Evolutionary conservation across 805 yeast species (phyloP).

Genomic region (Lachancea waltii): DNA sequence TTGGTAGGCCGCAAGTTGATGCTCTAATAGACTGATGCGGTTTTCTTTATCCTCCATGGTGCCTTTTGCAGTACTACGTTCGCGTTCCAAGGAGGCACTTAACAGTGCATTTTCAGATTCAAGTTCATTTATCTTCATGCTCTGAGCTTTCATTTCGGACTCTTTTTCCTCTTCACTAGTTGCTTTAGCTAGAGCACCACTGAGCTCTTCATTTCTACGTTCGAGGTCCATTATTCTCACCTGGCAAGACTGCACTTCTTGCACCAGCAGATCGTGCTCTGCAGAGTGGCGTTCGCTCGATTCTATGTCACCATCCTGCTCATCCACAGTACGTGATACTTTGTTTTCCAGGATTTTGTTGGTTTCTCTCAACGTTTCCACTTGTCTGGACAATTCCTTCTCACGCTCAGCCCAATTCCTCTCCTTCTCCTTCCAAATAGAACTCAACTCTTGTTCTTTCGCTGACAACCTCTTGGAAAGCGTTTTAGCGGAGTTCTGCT

Average conservation of each 20-base stretch:
- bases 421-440: conserved; percentile 66
- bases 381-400: conserved; percentile 42
- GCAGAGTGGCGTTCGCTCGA: conserved; percentile 35
- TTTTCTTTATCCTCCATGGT: conserved; percentile 22
- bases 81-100: conserved; percentile 29
- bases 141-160: conserved; percentile 35
- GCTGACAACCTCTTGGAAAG: conserved; percentile 51
- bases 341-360: conserved; percentile 64
- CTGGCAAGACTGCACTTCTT: conserved; percentile 70
- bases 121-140: conserved; percentile 43
- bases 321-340: conserved; percentile 44
- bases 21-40: conserved; percentile 35
- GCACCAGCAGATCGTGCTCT: conserved; percentile 56
- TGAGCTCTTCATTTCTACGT: conserved; percentile 66
- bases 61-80: conserved; percentile 16
- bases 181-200: conserved; percentile 54
- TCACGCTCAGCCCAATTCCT: conserved; percentile 60
- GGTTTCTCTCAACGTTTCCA: conserved; percentile 46
- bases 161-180: conserved; percentile 41
- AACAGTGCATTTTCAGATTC: conserved; percentile 60
- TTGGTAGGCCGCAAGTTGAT: conserved; percentile 44
- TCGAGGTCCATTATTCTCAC: conserved; percentile 64
- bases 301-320: conserved; percentile 9
- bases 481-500: conserved; percentile 52
- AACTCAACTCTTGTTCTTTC: conserved; percentile 66